These are phyloP conservation scores for Torulaspora gathmanii DNA, from an alignment of 805 yeast species.

Conservation along the genomic window DNA sequence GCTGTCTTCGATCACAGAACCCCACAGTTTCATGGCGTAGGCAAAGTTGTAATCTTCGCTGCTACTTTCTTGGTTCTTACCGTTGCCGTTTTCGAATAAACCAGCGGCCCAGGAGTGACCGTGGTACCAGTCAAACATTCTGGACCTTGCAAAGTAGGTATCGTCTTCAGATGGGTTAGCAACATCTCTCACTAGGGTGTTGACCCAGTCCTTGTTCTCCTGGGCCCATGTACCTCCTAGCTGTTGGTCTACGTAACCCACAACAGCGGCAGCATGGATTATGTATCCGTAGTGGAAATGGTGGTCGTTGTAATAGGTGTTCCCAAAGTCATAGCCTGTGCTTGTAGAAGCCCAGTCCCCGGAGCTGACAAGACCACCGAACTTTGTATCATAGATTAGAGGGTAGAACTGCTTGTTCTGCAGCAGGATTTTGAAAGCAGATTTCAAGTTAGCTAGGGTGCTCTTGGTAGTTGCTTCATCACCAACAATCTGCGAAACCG, in stretches of 20 bases:
- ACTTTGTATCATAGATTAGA: constrained; percentile 51
- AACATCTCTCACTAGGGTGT: constrained; percentile 58
- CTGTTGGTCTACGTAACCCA: constrained; percentile 55
- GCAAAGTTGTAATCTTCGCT: constrained; percentile 69
- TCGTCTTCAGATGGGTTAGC: constrained; percentile 57
- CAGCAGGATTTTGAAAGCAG: constrained; percentile 42
- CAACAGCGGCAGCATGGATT: constrained; percentile 75
- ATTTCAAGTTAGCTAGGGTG: constrained; percentile 38
- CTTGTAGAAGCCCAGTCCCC: constrained; percentile 40
- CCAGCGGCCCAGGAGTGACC: constrained; percentile 81
- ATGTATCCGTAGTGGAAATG: constrained; percentile 86
- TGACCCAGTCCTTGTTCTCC: constrained; percentile 51
- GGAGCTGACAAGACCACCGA: constrained; percentile 53
- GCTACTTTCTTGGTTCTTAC: constrained; percentile 44
- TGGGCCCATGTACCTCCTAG: constrained; percentile 44
- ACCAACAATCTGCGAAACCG: constrained; percentile 45
- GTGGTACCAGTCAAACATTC: constrained; percentile 65
- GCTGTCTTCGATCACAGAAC: constrained; percentile 47
- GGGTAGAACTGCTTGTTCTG: constrained; percentile 45
- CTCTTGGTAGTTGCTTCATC: constrained; percentile 39
- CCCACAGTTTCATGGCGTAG: constrained; percentile 71
- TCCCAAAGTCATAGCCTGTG: constrained; percentile 57
- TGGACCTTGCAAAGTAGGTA: constrained; percentile 54
- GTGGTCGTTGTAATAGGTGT: constrained; percentile 77
- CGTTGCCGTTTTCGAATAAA: constrained; percentile 45